Percentiles rank a stretch among this genome's conserved stretches.
Conservation (phyloP, 2,329 filamentous ascomycete genomes). For the Cryphonectria naterciae region DNA sequence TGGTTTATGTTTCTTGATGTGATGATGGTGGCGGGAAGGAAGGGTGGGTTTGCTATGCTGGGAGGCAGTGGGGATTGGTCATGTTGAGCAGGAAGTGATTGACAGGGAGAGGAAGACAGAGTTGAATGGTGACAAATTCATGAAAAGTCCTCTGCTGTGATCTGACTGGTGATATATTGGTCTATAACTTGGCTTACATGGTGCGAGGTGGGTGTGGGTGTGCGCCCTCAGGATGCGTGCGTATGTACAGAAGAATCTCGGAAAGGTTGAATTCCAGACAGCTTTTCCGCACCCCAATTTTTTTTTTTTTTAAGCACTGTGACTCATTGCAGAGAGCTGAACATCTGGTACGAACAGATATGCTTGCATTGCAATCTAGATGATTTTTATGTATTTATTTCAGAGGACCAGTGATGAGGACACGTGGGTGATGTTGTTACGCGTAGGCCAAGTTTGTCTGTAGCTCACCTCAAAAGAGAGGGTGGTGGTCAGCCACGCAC, state of each 20-base stretch:
- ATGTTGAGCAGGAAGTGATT: background rate
- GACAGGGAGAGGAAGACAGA: background rate
- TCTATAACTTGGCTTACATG: background rate
- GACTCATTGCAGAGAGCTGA: background rate
- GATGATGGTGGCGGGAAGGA: background rate
- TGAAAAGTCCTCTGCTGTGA: background rate
- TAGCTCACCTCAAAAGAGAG: background rate
- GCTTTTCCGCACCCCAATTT: background rate
- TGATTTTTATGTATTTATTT: background rate
- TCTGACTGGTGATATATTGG: background rate
- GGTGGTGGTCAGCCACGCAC: slow-evolving; percentile 10
- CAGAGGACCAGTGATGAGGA: slow-evolving; percentile 32
- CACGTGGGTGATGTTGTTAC: slow-evolving; percentile 30
- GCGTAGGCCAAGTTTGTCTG: background rate
- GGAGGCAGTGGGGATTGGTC: background rate
- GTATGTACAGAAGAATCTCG: background rate
- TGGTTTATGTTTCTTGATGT: background rate
- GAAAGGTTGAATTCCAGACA: background rate
- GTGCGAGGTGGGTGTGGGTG: background rate
- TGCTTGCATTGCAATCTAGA: background rate
- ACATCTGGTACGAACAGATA: background rate
- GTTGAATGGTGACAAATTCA: background rate
- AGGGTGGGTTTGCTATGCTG: background rate
- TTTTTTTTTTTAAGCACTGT: background rate
- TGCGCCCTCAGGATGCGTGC: background rate